Evolutionary conservation across 331 rosid species (phyloP).

Genomic region (Ulmus americana): DNA sequence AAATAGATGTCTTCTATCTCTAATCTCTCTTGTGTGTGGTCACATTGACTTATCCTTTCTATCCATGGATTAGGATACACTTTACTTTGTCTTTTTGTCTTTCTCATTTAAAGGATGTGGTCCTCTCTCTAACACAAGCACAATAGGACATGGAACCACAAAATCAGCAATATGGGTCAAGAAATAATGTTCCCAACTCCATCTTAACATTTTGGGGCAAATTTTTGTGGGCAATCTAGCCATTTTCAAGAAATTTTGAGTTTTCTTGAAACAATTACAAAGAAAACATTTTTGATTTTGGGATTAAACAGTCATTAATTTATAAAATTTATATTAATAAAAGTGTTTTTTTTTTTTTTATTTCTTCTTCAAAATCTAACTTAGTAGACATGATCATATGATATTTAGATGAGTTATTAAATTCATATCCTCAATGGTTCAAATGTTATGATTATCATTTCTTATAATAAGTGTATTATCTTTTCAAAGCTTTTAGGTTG

Average conservation of each 20-base stretch:
- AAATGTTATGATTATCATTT: no score
- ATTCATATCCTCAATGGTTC: no score
- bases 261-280: background rate
- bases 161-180: background rate
- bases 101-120: constrained; percentile 11
- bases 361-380: no score
- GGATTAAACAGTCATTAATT: background rate
- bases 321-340: no score
- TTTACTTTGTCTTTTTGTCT: background rate
- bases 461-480: no score
- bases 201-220: background rate
- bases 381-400: no score
- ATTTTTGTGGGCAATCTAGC: background rate
- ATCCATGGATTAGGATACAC: constrained; percentile 11
- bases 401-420: no score
- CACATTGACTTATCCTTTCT: constrained; percentile 11
- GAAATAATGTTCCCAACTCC: background rate
- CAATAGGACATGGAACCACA: background rate
- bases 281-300: background rate
- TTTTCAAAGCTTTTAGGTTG: no score
- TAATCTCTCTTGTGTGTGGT: constrained; percentile 10
- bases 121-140: constrained; percentile 4
- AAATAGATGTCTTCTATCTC: background rate
- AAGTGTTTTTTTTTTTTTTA: no score
- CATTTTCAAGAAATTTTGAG: background rate